phyloP scores from a whole-genome alignment of 805 yeast species.

The Zygosaccharomyces siamensis region DNA sequence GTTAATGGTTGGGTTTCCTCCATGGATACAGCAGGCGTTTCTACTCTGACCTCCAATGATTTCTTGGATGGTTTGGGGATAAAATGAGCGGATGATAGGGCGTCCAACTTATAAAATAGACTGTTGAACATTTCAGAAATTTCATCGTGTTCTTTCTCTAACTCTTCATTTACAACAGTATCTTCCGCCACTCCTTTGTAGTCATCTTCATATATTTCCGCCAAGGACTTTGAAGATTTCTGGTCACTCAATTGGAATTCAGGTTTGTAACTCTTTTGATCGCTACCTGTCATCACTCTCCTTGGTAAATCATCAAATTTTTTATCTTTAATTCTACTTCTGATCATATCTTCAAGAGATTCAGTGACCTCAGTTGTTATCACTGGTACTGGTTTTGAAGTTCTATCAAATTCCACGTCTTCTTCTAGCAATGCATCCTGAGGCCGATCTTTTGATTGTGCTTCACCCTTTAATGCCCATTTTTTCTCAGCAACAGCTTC shows the following conservation, averaged over 20 bases:
- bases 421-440: conserved; percentile 78
- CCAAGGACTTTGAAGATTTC: conserved; percentile 81
- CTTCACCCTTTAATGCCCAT: conserved; percentile 96
- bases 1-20: conserved; percentile 96
- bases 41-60: conserved; percentile 73
- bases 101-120: conserved; percentile 70
- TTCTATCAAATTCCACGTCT: conserved; percentile 83
- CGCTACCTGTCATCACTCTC: conserved; percentile 60
- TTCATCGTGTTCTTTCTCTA: conserved; percentile 72
- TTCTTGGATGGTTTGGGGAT: conserved; percentile 86
- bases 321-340: conserved; percentile 67
- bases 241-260: conserved; percentile 70
- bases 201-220: conserved; percentile 89
- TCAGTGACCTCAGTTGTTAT: conserved; percentile 87
- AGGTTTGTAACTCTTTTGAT: conserved; percentile 47
- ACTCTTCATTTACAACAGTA: conserved; percentile 54
- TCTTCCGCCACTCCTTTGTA: conserved; percentile 49
- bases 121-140: conserved; percentile 58
- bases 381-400: conserved; percentile 93
- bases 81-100: conserved; percentile 90
- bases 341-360: conserved; percentile 79
- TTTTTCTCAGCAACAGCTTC: conserved; percentile 86
- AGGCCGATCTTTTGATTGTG: conserved; percentile 74
- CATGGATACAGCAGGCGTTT: conserved; percentile 78
- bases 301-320: conserved; percentile 83